Evolutionary conservation across 495 filamentous ascomycete genomes (phyloP).

Genomic region (Pseudoneurospora amorphoporcata): DNA sequence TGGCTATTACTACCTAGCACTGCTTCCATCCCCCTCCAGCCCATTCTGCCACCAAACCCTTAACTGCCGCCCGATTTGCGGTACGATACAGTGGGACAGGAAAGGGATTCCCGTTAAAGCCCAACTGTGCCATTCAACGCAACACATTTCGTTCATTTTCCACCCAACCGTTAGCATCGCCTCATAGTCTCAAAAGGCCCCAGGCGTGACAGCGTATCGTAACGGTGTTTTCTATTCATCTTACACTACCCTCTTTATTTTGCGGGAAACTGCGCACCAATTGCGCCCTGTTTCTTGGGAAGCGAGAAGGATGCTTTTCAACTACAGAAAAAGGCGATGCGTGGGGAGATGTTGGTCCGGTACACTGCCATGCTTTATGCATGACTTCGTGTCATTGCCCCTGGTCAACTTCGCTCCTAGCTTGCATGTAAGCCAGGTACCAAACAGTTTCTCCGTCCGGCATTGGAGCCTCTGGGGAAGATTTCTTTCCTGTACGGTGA

Average conservation of each 20-base stretch:
- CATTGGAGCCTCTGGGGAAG: neutral
- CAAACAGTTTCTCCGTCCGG: neutral
- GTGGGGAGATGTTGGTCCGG: conserved; percentile 4
- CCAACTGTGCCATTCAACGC: neutral
- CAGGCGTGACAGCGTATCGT: neutral
- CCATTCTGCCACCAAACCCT: conserved; percentile 7
- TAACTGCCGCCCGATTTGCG: conserved; percentile 8
- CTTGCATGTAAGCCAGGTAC: neutral
- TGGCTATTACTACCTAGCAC: neutral
- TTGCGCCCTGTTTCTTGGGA: neutral
- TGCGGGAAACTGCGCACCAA: neutral
- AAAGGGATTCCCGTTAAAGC: neutral
- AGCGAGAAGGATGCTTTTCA: neutral
- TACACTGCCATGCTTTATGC: conserved; percentile 24
- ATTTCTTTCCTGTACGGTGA: neutral
- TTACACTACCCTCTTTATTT: neutral
- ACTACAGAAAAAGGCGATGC: neutral
- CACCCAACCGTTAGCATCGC: neutral
- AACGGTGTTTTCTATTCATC: neutral
- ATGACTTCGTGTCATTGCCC: conserved; percentile 35
- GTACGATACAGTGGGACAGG: neutral
- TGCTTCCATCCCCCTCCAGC: conserved; percentile 10
- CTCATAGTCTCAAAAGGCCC: neutral
- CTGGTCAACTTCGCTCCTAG: conserved; percentile 15
- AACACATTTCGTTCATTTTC: neutral